Evolutionary conservation across 2,329 filamentous ascomycete genomes (phyloP).

Genomic region (Aspergillus jensenii): DNA sequence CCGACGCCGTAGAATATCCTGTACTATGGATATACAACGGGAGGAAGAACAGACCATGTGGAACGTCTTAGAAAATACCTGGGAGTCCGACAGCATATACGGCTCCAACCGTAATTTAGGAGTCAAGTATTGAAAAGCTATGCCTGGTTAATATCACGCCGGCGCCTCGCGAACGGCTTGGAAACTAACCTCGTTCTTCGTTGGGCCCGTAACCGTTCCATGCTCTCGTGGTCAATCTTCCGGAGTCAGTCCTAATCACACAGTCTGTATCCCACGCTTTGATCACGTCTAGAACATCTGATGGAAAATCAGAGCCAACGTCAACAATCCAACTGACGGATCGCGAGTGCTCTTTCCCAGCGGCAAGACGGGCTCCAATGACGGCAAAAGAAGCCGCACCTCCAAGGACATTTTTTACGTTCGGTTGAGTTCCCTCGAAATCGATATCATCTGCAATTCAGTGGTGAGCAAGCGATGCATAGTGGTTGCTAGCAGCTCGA

Average conservation of each 20-base stretch:
- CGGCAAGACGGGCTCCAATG: conserved; percentile 84
- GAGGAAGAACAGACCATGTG: conserved; percentile 82
- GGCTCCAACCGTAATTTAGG: conserved; percentile 80
- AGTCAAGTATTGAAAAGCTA: conserved; percentile 82
- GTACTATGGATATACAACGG: conserved; percentile 74
- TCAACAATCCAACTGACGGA: conserved; percentile 90
- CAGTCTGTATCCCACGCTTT: conserved; percentile 74
- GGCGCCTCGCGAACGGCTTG: not conserved
- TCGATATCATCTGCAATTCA: conserved; percentile 79
- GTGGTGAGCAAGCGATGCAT: conserved; percentile 16
- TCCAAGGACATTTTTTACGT: conserved; percentile 75
- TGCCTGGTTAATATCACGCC: conserved; percentile 19
- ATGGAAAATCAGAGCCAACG: conserved; percentile 82
- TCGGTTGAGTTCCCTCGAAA: conserved; percentile 67
- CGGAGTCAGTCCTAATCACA: conserved; percentile 63
- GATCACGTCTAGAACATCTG: conserved; percentile 62
- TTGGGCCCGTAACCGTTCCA: conserved; percentile 86
- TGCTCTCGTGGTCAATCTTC: conserved; percentile 77
- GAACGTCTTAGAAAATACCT: conserved; percentile 74
- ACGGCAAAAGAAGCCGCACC: conserved; percentile 86
- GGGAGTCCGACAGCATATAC: conserved; percentile 62
- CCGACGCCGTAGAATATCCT: conserved; percentile 63
- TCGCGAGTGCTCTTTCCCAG: conserved; percentile 64
- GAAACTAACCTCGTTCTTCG: conserved; percentile 57
- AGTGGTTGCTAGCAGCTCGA: conserved; percentile 4